Evolutionary conservation across 1,284 basidiomycete species (phyloP).

Genomic region (Kwoniella shivajii): DNA sequence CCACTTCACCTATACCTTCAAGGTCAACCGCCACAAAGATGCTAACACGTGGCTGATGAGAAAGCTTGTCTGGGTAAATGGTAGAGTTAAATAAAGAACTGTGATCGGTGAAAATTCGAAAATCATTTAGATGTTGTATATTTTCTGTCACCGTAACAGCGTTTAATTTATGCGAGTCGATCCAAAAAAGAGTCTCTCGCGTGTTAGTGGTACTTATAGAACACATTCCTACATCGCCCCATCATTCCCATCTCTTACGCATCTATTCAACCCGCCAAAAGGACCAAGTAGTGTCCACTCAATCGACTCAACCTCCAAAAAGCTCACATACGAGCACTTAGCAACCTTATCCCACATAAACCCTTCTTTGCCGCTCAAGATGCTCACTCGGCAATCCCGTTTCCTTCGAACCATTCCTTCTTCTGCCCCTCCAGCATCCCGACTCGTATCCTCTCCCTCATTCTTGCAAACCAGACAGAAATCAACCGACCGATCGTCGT

Average conservation of each 20-base stretch:
- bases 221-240: neutral
- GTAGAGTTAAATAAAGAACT: too few species aligned
- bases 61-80: too few species aligned
- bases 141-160: neutral
- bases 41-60: too few species aligned
- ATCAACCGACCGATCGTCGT: constrained; percentile 24
- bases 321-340: constrained; percentile 17
- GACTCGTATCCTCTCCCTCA: constrained; percentile 13
- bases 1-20: too few species aligned
- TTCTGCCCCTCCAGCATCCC: constrained; percentile 18
- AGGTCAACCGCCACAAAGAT: too few species aligned
- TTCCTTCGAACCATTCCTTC: constrained; percentile 30
- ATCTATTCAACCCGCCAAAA: constrained; percentile 16
- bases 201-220: constrained; percentile 1
- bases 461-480: constrained; percentile 24
- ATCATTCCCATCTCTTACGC: neutral
- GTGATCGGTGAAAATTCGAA: neutral
- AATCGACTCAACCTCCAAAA: constrained; percentile 1
- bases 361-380: constrained; percentile 20
- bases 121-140: neutral
- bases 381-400: constrained; percentile 40
- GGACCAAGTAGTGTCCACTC: neutral
- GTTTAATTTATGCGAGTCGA: too few species aligned
- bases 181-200: too few species aligned
- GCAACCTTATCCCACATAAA: neutral